Evolutionary conservation across 441 rosid genomes (phyloP), one percentile per base, ranked within the genome.

Genomic region (Erysimum pusillum): DNA sequence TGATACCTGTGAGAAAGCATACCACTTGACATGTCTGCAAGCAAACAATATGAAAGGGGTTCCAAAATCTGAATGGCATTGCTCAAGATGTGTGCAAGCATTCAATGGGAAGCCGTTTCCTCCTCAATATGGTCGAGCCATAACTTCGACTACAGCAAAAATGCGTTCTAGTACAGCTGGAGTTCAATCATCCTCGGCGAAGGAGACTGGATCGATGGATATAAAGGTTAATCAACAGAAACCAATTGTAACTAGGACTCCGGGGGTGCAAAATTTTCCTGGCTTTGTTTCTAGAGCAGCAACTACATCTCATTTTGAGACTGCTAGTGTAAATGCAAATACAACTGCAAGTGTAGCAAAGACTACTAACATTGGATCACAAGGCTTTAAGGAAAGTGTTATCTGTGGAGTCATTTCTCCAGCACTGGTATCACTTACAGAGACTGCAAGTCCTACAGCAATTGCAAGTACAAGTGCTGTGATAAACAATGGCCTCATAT

Each of bases 21-120:
- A 80, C 83, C 99, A 96, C 83, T 81, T 91, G 77, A 91, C 86
- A 85, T 96, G 99, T 80, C 83, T 93, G 71, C 97, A 88, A 64
- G 48, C 89, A 46, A 74, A 82, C 78, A 90, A 86, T 83, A 87
- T 87, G 71, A 93, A 88, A 85, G 91, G 89, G 63, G 89, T 96
- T 75, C 99, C 99, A 15, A 89, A 92, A 79, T 87, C 86, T 76
- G 99, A 96, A 80, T 96, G 99, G 99, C 98, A 96, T 82, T 96
- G 98, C 81, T 63, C 85, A 71, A 96, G 83, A 75, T 96, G 99
- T 85, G 79, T 87, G 83, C 80, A 90, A 22, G 75, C 88, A 72
- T 88, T 90, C 82, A 89, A 85, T 69, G 99, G 99, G 22, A 96
- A 96, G 83, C 84, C 98, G 79, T 84, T 92, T 83, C 98, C 99